Evolutionary conservation across 148 eudicot species (phyloP).

Genomic region (Cornus kousa): DNA sequence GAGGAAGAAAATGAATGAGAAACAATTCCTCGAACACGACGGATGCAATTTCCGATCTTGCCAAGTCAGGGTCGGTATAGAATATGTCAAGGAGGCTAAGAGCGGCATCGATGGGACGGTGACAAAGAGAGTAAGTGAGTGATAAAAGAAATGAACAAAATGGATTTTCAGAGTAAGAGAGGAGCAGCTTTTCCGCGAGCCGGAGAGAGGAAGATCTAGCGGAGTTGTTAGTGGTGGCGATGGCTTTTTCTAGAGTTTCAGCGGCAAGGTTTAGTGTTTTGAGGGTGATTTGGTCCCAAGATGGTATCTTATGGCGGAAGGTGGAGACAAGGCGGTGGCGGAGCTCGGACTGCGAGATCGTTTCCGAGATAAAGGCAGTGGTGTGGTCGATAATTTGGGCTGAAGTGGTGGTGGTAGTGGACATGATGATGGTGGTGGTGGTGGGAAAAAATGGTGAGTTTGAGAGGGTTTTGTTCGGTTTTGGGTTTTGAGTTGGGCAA

Average conservation of each 20-base stretch:
- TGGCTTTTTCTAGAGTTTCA: slow-evolving; percentile 38
- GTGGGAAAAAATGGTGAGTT: neutral
- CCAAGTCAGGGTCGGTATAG: slow-evolving; percentile 20
- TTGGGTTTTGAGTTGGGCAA: neutral
- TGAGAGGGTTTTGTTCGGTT: neutral
- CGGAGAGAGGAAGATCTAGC: slow-evolving; percentile 39
- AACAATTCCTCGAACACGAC: slow-evolving; percentile 42
- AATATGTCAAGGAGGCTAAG: slow-evolving; percentile 26
- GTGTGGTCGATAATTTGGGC: slow-evolving; percentile 33
- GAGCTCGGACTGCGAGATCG: slow-evolving; percentile 25
- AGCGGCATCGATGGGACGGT: slow-evolving; percentile 27
- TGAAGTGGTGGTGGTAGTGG: slow-evolving; percentile 22
- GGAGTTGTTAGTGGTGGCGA: slow-evolving; percentile 31
- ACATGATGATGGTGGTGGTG: slow-evolving; percentile 30
- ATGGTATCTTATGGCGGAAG: slow-evolving; percentile 14
- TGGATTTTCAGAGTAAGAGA: slow-evolving; percentile 28
- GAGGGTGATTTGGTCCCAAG: slow-evolving; percentile 13
- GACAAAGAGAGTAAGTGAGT: slow-evolving; percentile 16
- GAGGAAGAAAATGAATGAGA: slow-evolving; percentile 34
- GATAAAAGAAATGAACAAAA: slow-evolving; percentile 38
- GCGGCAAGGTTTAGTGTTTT: slow-evolving; percentile 33
- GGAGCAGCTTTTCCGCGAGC: slow-evolving; percentile 34
- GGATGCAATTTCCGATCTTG: slow-evolving; percentile 37
- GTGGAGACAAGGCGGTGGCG: slow-evolving; percentile 34
- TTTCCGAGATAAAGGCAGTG: slow-evolving; percentile 31